Evolutionary conservation across 768 basidiomycete species (phyloP).

Genomic region (Mrakia gelida): DNA sequence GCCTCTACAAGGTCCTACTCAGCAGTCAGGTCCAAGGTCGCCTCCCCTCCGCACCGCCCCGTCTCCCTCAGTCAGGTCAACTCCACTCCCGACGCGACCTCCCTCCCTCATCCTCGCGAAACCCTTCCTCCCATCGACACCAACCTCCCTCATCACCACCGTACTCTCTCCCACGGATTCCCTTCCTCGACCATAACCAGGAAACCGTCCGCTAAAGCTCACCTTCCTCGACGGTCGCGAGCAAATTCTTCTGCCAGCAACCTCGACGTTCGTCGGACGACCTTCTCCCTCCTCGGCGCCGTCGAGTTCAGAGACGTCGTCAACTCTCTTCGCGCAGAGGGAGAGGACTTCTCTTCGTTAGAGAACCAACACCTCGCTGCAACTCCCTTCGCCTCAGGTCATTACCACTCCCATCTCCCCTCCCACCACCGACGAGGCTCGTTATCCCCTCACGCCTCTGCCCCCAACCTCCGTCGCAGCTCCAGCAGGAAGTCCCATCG

Average conservation of each 20-base stretch:
- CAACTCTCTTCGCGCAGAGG: constrained; percentile 67
- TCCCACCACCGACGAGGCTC: not conserved
- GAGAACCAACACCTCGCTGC: constrained; percentile 51
- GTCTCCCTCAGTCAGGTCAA: not conserved
- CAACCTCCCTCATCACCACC: not conserved
- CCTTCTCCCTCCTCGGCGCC: constrained; percentile 77
- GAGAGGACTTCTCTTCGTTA: constrained; percentile 52
- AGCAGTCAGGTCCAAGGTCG: not conserved
- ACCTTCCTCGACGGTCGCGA: not conserved
- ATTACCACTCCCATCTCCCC: constrained; percentile 52
- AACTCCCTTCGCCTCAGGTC: constrained; percentile 65
- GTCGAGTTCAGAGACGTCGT: constrained; percentile 94
- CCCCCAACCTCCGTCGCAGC: not conserved
- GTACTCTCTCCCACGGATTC: not conserved
- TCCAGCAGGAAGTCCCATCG: not conserved
- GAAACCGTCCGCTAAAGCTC: not conserved
- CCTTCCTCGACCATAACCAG: not conserved
- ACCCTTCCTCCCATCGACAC: not conserved
- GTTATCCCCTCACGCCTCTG: not conserved
- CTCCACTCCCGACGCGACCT: not conserved
- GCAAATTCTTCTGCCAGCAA: not conserved
- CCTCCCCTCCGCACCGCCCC: not conserved
- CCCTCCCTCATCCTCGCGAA: not conserved
- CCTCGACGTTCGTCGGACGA: constrained; percentile 37
- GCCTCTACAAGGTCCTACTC: not conserved